Evolutionary conservation across 1,284 basidiomycete genomes (phyloP).

Genomic region (Earliella scabrosa): DNA sequence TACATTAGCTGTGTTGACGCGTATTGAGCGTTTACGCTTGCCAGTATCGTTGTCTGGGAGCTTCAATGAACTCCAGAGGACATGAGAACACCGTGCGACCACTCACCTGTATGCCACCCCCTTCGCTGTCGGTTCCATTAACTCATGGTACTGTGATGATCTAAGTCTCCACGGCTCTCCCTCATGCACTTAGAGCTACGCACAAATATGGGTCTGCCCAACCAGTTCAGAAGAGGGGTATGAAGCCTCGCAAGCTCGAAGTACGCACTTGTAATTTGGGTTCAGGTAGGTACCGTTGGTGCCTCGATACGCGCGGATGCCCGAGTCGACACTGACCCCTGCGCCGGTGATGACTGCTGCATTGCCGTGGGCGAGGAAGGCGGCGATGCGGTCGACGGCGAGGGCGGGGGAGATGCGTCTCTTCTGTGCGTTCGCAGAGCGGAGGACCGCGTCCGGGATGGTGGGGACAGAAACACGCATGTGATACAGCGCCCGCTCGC

Average conservation of each 20-base stretch:
- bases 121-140: conserved; percentile 69
- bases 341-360: conserved; percentile 85
- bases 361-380: conserved; percentile 72
- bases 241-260: conserved; percentile 51
- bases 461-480: conserved; percentile 86
- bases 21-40: conserved; percentile 27
- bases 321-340: conserved; percentile 91
- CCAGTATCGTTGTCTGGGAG: conserved; percentile 76
- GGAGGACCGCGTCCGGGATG: conserved; percentile 64
- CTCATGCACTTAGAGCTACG: conserved; percentile 6
- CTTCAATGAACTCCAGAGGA: background rate
- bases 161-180: conserved; percentile 1
- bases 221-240: no score
- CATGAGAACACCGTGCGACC: background rate
- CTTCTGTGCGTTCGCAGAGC: conserved; percentile 41
- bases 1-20: background rate
- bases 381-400: conserved; percentile 67
- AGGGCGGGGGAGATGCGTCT: conserved; percentile 48
- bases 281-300: conserved; percentile 87
- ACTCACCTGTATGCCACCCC: conserved; percentile 71
- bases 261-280: conserved; percentile 84
- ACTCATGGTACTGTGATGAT: conserved; percentile 70
- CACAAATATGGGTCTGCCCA: conserved; percentile 30
- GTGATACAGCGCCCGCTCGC: conserved; percentile 28
- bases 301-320: conserved; percentile 88